A percentile compares a stretch with the other conserved stretches of the same genome.
phyloP scores from a whole-genome alignment of 345 rosid species.

The Arabidopsis thaliana region TAIR10.1 NC_003075.7:13147501-13148000 shows the following conservation, averaged over 20 bases:
- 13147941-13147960: background rate
- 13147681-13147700: background rate
- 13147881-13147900: background rate
- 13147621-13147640: background rate
- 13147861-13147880: background rate
- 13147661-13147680: background rate
- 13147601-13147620: conserved; percentile 54
- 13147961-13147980: conserved; percentile 71
- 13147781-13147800: background rate
- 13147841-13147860: background rate
- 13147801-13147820: background rate
- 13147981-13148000: conserved; percentile 81
- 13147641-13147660: background rate
- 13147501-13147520: conserved; percentile 53
- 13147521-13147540: conserved; percentile 52
- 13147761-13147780: background rate
- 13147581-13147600: conserved; percentile 71
- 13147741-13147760: background rate
- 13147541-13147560: conserved; percentile 50
- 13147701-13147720: background rate
- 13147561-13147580: conserved; percentile 56
- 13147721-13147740: background rate
- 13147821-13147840: background rate
- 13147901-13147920: too few relatives aligned
- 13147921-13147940: background rate